Evolutionary conservation across 2,329 filamentous ascomycete genomes (phyloP), one percentile per base, ranked within the genome.

Genomic region (Cercospora nicotianae): DNA sequence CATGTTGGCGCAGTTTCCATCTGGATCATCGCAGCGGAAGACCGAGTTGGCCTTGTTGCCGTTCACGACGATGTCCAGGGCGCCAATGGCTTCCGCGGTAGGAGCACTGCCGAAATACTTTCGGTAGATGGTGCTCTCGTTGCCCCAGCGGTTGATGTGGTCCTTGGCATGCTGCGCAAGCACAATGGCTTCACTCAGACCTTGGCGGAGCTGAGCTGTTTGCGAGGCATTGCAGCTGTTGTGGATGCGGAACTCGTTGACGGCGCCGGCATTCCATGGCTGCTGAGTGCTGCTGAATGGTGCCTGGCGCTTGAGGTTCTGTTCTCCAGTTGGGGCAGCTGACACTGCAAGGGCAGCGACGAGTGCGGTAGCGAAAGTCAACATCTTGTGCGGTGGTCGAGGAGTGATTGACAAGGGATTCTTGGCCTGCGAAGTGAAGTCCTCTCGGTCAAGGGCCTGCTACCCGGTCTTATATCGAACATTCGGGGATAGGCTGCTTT

Each of bases 11-110:
- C 89, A 91, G 79, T 91, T 91, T 20, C 83, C 80, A 72, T 91
- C 90, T 0, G 87, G 84, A 71, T 91, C 87, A 68, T 92, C 90
- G 72, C 90, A 91, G 20, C 89, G 86, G 81, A 91, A 91, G 18
- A 87, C 75, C 57, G 89, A 81, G 28, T 81, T 83, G 0, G 80
- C 80, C 74, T 86, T 87, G 77, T 90, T 84, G 1, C 83, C 87
- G 53, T 83, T 82, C 72, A 86, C 81, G 33, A 91, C 81, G 67
- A 86, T 84, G 63, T 89, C 86, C 71, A 84, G 89, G 82, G 87
- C 89, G 4, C 89, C 90, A 51, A 89, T 81, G 3, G 86, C 84
- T 69, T 85, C 83, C 23, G 84, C 84, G 2, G 87, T 87, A 3
- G 87, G 81, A 1, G 81, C 81, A 63, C 86, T 83, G 57, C 89